Base-by-base conservation (phyloP, 2,329 filamentous ascomycete species). In the Clarireedia sp. region DNA sequence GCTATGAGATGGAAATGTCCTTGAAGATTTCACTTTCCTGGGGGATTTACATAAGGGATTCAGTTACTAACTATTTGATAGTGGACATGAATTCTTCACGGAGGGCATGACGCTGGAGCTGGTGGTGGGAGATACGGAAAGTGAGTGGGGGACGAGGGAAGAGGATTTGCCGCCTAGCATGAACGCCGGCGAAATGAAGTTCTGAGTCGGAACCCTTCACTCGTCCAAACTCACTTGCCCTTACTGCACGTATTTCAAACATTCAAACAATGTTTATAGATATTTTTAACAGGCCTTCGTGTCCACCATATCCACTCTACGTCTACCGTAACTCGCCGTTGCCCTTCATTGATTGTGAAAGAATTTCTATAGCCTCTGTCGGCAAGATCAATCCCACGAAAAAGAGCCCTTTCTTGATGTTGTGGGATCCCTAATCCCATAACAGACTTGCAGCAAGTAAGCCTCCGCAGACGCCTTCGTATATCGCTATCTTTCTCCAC, bases 31-130 rank as follows among this genome's bases (percentile, higher is more conserved):
- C 2, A n/a, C 33, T n/a, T 41, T 33, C 1, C 29, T 14, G 29
- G 4, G 12, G 29, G 29, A 14, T 45, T 19, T 45, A 19, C 19
- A 24, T 21, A 9, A 12, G 10, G 4, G 12, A 33, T 9, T 9
- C 4, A 10, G 29, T 12, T 33, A 33, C 29, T 33, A 12, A 33
- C 29, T 33, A 10, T 33, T 9, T 21, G 21, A 3, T 29, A 54
- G 52, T 21, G 77, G 78, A 38, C 84, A 88, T 69, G 78, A 77
- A 47, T 87, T 88, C 63, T 88, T 87, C 64, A 72, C 76, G 0
- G 74, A 86, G 8, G 85, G 85, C 1, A 80, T 79, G 36, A 75
- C 81, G 54, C 71, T 88, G 41, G 83, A 87, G 48, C 69, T 88
- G 47, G 78, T 74, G 7, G 68, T 88, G 12, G 85, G 84, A 0